Evolutionary conservation across 352 stramenopile genomes (phyloP), one percentile per base, ranked within the genome.

Genomic region (Phytophthora sansomeana): DNA sequence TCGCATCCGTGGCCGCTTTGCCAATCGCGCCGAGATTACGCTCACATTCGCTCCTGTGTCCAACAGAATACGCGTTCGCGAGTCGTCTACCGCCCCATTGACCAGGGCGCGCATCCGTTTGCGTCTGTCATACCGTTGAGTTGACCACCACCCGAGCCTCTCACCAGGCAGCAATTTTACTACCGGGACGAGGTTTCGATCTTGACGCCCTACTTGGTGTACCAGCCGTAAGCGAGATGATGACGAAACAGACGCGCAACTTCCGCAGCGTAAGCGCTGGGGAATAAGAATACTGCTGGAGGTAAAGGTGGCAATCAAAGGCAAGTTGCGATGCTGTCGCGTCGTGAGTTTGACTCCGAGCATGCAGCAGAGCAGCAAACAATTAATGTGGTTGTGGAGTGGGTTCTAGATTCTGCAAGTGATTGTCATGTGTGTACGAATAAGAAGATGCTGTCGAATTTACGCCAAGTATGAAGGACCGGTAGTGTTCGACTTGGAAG

Each of bases 401-500:
- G 43, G 43, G 11, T 51, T 0, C 24, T 51, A 4, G 24, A 51
- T n/a, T 51, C 24, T 13, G 43, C 43, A 5, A 51, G 43, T n/a
- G 43, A 36, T 6, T 51, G 43, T 11, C 43, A 51, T 33, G 43
- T 51, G 11, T 51, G 43, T 13, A 51, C 11, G 0, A 51, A 51
- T 14, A 51, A 51, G 24, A 13, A 51, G 1, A 19, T 51, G 24
- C 24, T 26, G 16, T 26, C 16, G 0, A 4, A 36, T 50, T 29
- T 50, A 10, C 44, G 44, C 16, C 43, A 63, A 50, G 46, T n/a
- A 50, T 35, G 56, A 56, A 39, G 56, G 44, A 8, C 44, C 44
- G 1, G 32, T 56, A 10, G 56, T 63, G 10, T 63, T 63, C 26
- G 56, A 56, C n/a, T 63, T 26, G 56, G 35, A 63, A 50, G 46